Evolutionary conservation across 306 rosid genomes (phyloP).

Genomic region (Herpetospermum pedunculosum): DNA sequence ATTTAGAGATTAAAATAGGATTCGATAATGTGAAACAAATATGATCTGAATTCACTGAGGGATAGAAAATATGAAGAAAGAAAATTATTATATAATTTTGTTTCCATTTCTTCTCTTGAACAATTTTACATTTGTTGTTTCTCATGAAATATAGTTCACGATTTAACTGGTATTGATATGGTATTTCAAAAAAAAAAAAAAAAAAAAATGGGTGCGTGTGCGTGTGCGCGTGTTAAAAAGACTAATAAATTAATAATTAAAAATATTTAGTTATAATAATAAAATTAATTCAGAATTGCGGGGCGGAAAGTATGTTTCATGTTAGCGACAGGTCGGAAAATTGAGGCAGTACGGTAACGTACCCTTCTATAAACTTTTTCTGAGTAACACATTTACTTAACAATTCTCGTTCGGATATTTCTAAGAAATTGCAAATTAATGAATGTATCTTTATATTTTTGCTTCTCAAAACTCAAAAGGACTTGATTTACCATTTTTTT

Average conservation of each 20-base stretch:
- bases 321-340: background rate
- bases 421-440: background rate
- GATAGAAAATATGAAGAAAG: too few relatives aligned
- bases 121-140: too few relatives aligned
- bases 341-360: background rate
- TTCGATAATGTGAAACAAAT: too few relatives aligned
- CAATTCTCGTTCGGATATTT: background rate
- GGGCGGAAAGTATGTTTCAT: background rate
- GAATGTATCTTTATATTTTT: background rate
- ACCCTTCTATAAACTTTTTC: background rate
- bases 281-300: background rate
- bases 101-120: too few relatives aligned
- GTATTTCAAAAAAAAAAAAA: too few relatives aligned
- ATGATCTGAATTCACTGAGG: too few relatives aligned
- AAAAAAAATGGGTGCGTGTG: too few relatives aligned
- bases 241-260: too few relatives aligned
- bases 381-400: background rate
- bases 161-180: background rate
- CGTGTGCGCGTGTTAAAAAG: too few relatives aligned
- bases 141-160: background rate
- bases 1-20: too few relatives aligned
- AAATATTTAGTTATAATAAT: background rate
- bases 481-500: too few relatives aligned
- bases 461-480: background rate
- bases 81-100: too few relatives aligned